A percentile compares a stretch with the other conserved stretches of the same genome.
phyloP scores from a whole-genome alignment of 2,329 filamentous ascomycete species.

The Fusarium sp. region DNA sequence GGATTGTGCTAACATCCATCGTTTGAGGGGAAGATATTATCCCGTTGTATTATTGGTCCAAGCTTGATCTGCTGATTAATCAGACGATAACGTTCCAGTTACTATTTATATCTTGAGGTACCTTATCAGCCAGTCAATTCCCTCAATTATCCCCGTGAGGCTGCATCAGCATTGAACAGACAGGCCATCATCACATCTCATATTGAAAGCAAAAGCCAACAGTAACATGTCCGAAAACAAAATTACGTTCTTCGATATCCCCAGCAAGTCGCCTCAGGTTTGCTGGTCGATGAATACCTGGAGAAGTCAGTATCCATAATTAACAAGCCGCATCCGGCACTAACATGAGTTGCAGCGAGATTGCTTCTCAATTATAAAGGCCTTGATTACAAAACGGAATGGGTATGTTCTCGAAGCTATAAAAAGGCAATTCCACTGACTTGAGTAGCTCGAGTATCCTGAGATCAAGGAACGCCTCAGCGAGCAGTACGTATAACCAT shows the following conservation, averaged over 20 bases:
- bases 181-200: rapidly evolving
- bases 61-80: slow-evolving; percentile 4
- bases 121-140: neutral
- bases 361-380: slow-evolving; percentile 31
- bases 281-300: slow-evolving; percentile 37
- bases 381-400: slow-evolving; percentile 27
- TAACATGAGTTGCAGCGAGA: neutral
- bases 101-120: neutral
- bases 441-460: slow-evolving; percentile 19
- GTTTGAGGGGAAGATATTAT: neutral
- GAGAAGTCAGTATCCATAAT: slow-evolving; percentile 16
- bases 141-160: neutral
- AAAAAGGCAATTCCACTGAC: neutral
- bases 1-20: neutral
- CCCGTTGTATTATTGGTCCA: rapidly evolving
- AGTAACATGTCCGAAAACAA: neutral
- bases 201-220: rapidly evolving
- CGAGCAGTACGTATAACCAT: neutral
- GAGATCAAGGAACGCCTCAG: slow-evolving; percentile 17
- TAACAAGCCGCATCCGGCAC: rapidly evolving
- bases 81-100: neutral
- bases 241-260: slow-evolving; percentile 26
- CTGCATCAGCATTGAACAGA: too few relatives aligned
- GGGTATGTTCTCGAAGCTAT: neutral
- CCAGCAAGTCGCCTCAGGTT: slow-evolving; percentile 11